These are phyloP conservation scores for Raffaelea ambrosiae DNA, from an alignment of 2,329 filamentous ascomycete genomes.

Conservation along the genomic window DNA sequence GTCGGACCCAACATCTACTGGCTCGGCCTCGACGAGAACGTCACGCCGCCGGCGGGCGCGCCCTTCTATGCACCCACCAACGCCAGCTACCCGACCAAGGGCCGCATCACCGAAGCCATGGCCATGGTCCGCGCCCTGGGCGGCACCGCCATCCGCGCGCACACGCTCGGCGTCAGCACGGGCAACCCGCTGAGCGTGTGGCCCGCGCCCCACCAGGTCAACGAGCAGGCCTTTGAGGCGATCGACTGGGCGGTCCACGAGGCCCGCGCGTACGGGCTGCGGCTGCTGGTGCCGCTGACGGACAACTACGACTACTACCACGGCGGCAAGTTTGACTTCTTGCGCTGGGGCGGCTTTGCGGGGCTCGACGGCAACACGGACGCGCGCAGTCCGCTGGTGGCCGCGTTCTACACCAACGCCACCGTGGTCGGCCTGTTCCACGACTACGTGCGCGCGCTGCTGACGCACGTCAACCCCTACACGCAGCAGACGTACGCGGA, in stretches of 20 bases:
- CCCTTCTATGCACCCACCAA: constrained; percentile 35
- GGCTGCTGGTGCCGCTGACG: constrained; percentile 34
- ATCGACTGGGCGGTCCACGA: constrained; percentile 41
- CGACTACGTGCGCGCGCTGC: constrained; percentile 31
- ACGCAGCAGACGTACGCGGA: constrained; percentile 37
- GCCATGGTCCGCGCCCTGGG: constrained; percentile 33
- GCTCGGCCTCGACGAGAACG: constrained; percentile 42
- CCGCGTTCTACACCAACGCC: constrained; percentile 37
- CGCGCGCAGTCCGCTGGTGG: constrained; percentile 27
- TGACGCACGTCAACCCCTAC: constrained; percentile 37
- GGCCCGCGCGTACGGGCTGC: constrained; percentile 33
- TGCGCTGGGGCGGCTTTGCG: constrained; percentile 33
- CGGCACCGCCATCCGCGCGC: constrained; percentile 33
- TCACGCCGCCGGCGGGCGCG: constrained; percentile 30
- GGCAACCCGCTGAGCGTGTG: constrained; percentile 39
- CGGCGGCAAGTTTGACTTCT: constrained; percentile 39
- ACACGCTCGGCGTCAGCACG: constrained; percentile 36
- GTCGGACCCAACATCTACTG: constrained; percentile 40
- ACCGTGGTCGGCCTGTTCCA: constrained; percentile 35
- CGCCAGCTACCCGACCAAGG: constrained; percentile 36
- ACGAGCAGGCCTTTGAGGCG: constrained; percentile 32
- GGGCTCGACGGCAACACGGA: constrained; percentile 27
- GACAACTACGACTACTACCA: constrained; percentile 43
- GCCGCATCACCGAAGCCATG: constrained; percentile 36
- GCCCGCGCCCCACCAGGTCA: constrained; percentile 28